These are phyloP conservation scores for Cladosporium sp. DNA, from an alignment of 2,329 filamentous ascomycete genomes.

Conservation along the genomic window DNA sequence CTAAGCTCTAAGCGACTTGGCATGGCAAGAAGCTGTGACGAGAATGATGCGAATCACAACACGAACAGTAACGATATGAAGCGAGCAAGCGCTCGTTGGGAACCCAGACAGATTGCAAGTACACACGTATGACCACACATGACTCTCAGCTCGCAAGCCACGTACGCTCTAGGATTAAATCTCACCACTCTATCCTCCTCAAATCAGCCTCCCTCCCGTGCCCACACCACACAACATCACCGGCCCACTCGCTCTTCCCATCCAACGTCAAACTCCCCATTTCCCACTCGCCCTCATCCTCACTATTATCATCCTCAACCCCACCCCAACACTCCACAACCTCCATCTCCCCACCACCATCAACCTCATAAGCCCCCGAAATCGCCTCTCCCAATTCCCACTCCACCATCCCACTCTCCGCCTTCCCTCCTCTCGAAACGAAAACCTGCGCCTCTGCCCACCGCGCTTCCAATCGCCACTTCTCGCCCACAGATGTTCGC, in stretches of 20 bases:
- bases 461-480: conserved; percentile 26
- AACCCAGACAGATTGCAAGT: not conserved
- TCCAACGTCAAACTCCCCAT: not conserved
- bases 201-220: not conserved
- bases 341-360: not conserved
- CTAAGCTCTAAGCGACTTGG: conserved; percentile 13
- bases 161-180: not conserved
- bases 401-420: not conserved
- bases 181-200: not conserved
- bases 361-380: not conserved
- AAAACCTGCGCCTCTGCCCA: conserved; percentile 29
- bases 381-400: not conserved
- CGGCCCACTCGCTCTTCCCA: conserved; percentile 9
- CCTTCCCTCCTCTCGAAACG: conserved; percentile 1
- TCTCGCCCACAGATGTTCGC: not conserved
- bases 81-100: not conserved
- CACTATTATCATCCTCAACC: not conserved
- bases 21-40: too few relatives aligned
- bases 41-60: not conserved
- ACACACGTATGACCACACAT: not conserved
- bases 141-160: not conserved
- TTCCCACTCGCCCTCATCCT: not conserved
- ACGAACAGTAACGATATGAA: not conserved
- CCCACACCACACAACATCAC: not conserved
- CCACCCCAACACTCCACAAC: not conserved